Base-by-base conservation (phyloP, 352 stramenopile genomes). In the Aphanomyces astaci region DNA sequence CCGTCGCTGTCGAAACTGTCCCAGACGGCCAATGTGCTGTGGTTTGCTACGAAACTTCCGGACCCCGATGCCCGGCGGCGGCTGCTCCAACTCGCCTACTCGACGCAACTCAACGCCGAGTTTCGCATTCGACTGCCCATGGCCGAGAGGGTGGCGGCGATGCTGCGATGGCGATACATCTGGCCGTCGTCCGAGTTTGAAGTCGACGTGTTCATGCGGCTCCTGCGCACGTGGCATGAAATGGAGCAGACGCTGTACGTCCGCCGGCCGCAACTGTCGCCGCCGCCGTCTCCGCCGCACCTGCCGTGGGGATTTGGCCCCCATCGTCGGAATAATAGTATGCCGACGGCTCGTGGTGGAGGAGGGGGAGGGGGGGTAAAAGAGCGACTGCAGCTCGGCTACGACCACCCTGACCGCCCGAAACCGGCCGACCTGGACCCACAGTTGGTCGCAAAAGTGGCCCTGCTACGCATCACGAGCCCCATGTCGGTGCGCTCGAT, bases 401-500 rank as follows among this genome's bases (percentile, higher is more conserved):
- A 33, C 24, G 51, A 59, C 30, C 51, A 30, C 7, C 51, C 51
- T 25, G 51, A 59, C 1, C 51, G 51, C 22, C 4, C 25, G 7
- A 59, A 59, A 59, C 5, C 22, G 5, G 7, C 51, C 0, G 51
- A 59, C 19, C 32, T 60, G n/a, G 62, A 68, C 22, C 62, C 62
- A 17, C 5, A 0, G 2, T 25, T 66, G 4, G n/a, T 66, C 10
- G 40, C 40, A 7, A 45, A 49, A 11, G 15, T 66, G 43, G 40
- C 33, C 24, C 31, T 24, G 11, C 32, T 66, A 3, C 60, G 60
- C 30, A 66, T 66, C 19, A 56, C 33, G 15, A 49, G 40, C 32
- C 60, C 60, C 17, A 66, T 66, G 60, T 51, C 60, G 39, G 31
- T 66, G 17, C 43, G 40, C 48, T 53, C 40, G n/a, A 45, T 66